These are phyloP conservation scores for Martiniozyma abietophila DNA, from an alignment of 805 yeast species.

Conservation along the genomic window DNA sequence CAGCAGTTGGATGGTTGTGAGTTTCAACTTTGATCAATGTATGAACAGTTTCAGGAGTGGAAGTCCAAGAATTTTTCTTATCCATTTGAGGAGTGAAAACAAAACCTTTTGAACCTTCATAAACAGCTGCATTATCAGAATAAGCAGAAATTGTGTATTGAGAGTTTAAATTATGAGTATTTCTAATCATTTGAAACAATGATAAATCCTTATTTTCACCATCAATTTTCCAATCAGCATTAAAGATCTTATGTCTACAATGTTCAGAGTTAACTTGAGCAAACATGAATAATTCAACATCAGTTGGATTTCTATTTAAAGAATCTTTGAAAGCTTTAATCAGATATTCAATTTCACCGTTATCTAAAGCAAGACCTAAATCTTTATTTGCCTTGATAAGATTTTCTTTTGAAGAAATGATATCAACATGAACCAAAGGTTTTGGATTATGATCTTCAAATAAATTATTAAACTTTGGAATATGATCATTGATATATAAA, in stretches of 20 bases:
- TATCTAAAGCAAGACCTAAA: slow-evolving; percentile 89
- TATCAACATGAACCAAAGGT: slow-evolving; percentile 69
- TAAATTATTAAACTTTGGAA: slow-evolving; percentile 62
- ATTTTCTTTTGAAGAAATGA: slow-evolving; percentile 46
- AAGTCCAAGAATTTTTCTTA: slow-evolving; percentile 57
- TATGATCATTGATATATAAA: slow-evolving; percentile 40
- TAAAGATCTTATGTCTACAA: slow-evolving; percentile 97
- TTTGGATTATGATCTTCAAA: slow-evolving; percentile 75
- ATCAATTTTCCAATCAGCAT: slow-evolving; percentile 97
- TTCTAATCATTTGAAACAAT: slow-evolving; percentile 89
- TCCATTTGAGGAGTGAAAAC: slow-evolving; percentile 69
- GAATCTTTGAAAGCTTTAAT: slow-evolving; percentile 69
- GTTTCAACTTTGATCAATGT: slow-evolving; percentile 95
- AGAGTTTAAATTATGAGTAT: slow-evolving; percentile 76
- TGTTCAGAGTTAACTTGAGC: slow-evolving; percentile 99
- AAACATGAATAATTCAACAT: slow-evolving; percentile 96
- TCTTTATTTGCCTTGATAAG: slow-evolving; percentile 69
- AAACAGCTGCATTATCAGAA: slow-evolving; percentile 95
- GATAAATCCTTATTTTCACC: slow-evolving; percentile 63
- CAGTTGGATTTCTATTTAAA: slow-evolving; percentile 86
- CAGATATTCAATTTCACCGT: slow-evolving; percentile 86
- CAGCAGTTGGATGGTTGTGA: slow-evolving; percentile 99
- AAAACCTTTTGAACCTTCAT: slow-evolving; percentile 73
- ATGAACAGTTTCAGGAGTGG: slow-evolving; percentile 71
- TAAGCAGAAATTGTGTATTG: slow-evolving; percentile 86